Conservation (phyloP, 2,329 filamentous ascomycete species). For the Aspergillus jensenii region DNA sequence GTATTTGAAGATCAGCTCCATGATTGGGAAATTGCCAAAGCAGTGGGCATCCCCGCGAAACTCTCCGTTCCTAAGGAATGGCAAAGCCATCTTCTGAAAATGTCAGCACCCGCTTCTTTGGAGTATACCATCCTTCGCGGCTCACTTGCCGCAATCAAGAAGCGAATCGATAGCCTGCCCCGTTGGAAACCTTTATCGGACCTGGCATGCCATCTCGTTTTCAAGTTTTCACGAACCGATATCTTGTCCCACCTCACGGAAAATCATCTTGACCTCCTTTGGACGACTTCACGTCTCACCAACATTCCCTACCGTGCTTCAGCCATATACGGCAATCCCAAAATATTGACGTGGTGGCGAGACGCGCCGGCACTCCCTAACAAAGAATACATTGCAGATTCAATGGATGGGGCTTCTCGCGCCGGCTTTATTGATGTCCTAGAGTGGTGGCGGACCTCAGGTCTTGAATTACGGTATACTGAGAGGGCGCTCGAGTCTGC, state of each 20-base stretch:
- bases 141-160: constrained; percentile 68
- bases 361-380: constrained; percentile 78
- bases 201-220: constrained; percentile 81
- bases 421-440: constrained; percentile 82
- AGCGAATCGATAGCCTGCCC: constrained; percentile 67
- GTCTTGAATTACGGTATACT: constrained; percentile 78
- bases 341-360: constrained; percentile 89
- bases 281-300: constrained; percentile 77
- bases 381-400: constrained; percentile 82
- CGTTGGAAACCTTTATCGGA: constrained; percentile 74
- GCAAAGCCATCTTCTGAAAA: constrained; percentile 62
- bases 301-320: constrained; percentile 87
- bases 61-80: constrained; percentile 72
- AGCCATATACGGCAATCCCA: constrained; percentile 77
- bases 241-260: constrained; percentile 72
- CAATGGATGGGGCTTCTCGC: constrained; percentile 82
- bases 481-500: constrained; percentile 86
- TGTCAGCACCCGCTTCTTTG: constrained; percentile 70
- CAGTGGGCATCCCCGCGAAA: constrained; percentile 76
- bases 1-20: constrained; percentile 74
- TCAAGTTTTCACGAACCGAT: constrained; percentile 82
- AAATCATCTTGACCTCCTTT: constrained; percentile 72
- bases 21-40: constrained; percentile 88
- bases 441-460: constrained; percentile 87
- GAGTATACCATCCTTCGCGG: constrained; percentile 82